These are phyloP conservation scores for Puccinia brachypodii DNA, from an alignment of 1,284 basidiomycete species.

Conservation along the genomic window DNA sequence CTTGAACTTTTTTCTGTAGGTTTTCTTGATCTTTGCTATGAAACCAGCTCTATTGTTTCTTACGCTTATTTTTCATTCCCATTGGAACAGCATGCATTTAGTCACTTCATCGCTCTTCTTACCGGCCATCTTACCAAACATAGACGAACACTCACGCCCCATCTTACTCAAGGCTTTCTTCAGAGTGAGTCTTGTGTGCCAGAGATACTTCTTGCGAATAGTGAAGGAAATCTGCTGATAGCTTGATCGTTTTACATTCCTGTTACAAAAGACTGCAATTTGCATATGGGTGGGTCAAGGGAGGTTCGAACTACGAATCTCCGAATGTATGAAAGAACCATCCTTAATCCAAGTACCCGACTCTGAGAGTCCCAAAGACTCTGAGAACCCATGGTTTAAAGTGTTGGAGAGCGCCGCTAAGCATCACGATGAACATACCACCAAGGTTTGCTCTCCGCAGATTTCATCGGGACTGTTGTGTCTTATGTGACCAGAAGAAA, in stretches of 20 bases:
- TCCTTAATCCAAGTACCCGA: background rate
- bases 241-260: too few species aligned
- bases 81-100: slow-evolving; percentile 25
- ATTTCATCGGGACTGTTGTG: too few species aligned
- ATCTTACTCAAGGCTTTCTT: slow-evolving; percentile 34
- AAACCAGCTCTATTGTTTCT: background rate
- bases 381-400: slow-evolving; percentile 21
- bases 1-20: slow-evolving; percentile 40
- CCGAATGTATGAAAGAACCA: slow-evolving; percentile 24
- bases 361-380: background rate
- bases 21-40: background rate
- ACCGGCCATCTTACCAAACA: slow-evolving; percentile 21
- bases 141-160: slow-evolving; percentile 8
- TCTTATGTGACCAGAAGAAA: background rate
- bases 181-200: slow-evolving; percentile 2
- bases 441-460: slow-evolving; percentile 30
- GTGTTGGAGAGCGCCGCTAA: slow-evolving; percentile 22
- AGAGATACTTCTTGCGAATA: background rate
- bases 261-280: slow-evolving; percentile 36
- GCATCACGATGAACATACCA: slow-evolving; percentile 45
- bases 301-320: slow-evolving; percentile 14
- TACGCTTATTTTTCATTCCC: background rate
- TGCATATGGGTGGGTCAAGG: slow-evolving; percentile 31
- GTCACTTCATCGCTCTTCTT: slow-evolving; percentile 46
- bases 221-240: background rate